Conservation (phyloP, 2,329 filamentous ascomycete species). For the Scedosporium minutisporum region DNA sequence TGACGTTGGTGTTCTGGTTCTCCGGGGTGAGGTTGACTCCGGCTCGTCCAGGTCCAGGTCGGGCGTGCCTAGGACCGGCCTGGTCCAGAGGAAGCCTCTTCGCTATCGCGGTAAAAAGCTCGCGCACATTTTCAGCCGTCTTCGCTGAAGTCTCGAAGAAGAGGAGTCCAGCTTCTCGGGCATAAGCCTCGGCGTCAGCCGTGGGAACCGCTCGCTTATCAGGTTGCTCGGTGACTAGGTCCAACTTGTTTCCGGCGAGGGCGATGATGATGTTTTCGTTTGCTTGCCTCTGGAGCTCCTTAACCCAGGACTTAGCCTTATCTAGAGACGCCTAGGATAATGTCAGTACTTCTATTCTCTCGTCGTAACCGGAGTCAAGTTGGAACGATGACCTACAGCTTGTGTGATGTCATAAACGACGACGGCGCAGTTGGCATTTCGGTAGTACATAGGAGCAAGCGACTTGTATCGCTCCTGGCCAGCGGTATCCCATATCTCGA, state of each 20-base stretch:
- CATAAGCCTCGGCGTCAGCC: conserved; percentile 90
- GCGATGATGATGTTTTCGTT: conserved; percentile 99
- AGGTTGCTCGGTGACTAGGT: conserved; percentile 86
- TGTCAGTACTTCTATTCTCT: conserved; percentile 9
- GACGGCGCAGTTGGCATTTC: conserved; percentile 98
- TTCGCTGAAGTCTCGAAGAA: conserved; percentile 99
- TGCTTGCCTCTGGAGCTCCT: conserved; percentile 95
- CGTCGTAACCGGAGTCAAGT: not conserved
- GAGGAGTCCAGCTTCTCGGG: conserved; percentile 81
- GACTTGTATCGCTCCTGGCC: conserved; percentile 99
- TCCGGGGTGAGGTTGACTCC: conserved; percentile 49
- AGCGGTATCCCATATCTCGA: conserved; percentile 99
- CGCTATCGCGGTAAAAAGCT: conserved; percentile 93
- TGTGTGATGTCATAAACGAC: conserved; percentile 99
- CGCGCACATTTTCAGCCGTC: conserved; percentile 89
- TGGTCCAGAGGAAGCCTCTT: conserved; percentile 97
- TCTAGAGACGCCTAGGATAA: conserved; percentile 73
- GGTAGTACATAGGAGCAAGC: conserved; percentile 97
- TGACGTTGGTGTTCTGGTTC: conserved; percentile 46
- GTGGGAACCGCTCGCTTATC: conserved; percentile 89
- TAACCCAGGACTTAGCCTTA: conserved; percentile 99
- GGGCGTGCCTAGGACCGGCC: conserved; percentile 78
- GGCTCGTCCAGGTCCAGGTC: conserved; percentile 48
- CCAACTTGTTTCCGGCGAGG: conserved; percentile 93
- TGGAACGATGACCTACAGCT: conserved; percentile 55